Conservation (phyloP, 2,329 filamentous ascomycete genomes). For the Chaetomiaceae sp. region DNA sequence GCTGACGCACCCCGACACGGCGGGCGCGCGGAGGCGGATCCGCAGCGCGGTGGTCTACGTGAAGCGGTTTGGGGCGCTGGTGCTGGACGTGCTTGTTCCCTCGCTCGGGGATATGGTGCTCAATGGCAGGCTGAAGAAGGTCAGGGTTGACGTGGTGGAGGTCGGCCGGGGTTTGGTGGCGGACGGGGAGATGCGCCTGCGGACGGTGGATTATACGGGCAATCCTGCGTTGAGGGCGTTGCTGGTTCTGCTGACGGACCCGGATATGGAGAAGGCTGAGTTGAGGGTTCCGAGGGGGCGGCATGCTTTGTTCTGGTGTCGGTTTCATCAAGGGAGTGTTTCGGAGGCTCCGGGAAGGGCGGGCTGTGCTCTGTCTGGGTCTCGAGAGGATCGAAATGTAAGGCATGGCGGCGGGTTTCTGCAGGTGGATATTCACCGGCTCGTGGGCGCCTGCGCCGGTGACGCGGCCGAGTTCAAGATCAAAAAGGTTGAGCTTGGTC, state of each 20-base stretch:
- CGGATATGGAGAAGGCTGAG: conserved; percentile 38
- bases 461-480: conserved; percentile 17
- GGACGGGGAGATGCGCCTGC: not conserved
- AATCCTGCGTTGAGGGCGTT: conserved; percentile 29
- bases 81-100: conserved; percentile 19
- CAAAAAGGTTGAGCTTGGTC: conserved; percentile 8
- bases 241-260: conserved; percentile 40
- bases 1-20: conserved; percentile 1
- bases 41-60: conserved; percentile 1
- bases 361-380: conserved; percentile 8
- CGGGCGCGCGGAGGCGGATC: conserved; percentile 6
- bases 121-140: conserved; percentile 21
- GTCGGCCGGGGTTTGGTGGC: not conserved
- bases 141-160: conserved; percentile 24
- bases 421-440: conserved; percentile 27
- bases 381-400: too few relatives aligned
- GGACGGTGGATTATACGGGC: not conserved
- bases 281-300: conserved; percentile 33
- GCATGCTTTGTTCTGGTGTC: conserved; percentile 39
- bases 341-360: conserved; percentile 16
- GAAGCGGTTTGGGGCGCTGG: not conserved
- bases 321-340: conserved; percentile 33
- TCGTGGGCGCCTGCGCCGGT: conserved; percentile 16
- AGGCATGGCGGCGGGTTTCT: conserved; percentile 21
- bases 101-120: conserved; percentile 28